phyloP scores from a whole-genome alignment of 2,329 filamentous ascomycete species.

The Ciborinia camelliae region DNA sequence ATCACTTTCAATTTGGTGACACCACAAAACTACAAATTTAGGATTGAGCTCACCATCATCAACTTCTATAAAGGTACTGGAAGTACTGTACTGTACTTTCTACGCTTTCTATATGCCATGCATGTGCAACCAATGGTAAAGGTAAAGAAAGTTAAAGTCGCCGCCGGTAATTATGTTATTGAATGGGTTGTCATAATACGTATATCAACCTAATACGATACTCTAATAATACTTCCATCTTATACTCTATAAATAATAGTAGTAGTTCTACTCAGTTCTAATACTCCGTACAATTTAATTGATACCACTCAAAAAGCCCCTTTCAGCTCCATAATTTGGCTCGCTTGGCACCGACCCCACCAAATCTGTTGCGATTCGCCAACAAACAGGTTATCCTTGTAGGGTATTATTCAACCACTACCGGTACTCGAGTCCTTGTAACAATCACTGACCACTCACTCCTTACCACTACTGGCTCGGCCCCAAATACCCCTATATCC shows the following conservation, averaged over 20 bases:
- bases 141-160: no score
- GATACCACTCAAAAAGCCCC: no score
- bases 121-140: neutral
- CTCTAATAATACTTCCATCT: no score
- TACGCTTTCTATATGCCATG: neutral
- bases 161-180: constrained; percentile 1
- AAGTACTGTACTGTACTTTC: no score
- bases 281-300: no score
- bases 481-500: neutral
- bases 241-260: no score
- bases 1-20: neutral
- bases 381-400: neutral
- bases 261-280: no score
- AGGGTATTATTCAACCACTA: neutral
- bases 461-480: neutral
- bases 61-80: no score
- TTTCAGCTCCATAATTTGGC: neutral
- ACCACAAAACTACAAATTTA: neutral
- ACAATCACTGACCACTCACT: neutral
- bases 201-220: no score
- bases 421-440: neutral
- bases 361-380: neutral
- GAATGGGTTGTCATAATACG: no score
- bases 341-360: neutral
- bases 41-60: neutral